Evolutionary conservation across 805 yeast species (phyloP), one percentile per base, ranked within the genome.

Genomic region (Saturnispora ahearnii): DNA sequence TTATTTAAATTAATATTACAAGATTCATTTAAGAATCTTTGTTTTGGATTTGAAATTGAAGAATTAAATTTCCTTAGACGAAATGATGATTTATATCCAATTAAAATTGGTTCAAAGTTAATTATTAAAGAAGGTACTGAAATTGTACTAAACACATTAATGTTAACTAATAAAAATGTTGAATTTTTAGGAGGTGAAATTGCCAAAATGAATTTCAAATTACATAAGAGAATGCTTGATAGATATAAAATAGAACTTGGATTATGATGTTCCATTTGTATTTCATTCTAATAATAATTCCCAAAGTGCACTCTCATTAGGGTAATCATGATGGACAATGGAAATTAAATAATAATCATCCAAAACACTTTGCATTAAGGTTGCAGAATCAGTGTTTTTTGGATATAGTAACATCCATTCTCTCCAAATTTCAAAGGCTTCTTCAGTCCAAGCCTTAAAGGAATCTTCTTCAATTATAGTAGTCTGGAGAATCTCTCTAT

Each of bases 371-470:
- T 77, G 76, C 55, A 93, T 74, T 57, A 91, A 73, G 44, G 77
- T 67, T 59, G 74, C 78, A n/a, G 89, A 70, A 26, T 68, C 67
- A 12, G 81, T 66, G 63, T 66, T 68, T 70, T 73, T 69, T 55
- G 80, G 76, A 63, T 89, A 93, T 50, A 93, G 72, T 55, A 83
- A 74, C 44, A 84, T 85, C 99, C 99, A 93, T 64, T 90, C 96
- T 38, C 73, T 68, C 93, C 97, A 87, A 53, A 93, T 84, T 51
- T 79, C 75, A 66, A 88, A 93, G 0, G 96, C 95, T 65, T 93
- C 99, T 60, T 90, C 97, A 57, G 84, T 79, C 99, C 99, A 93
- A 0, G 96, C 96, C 57, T 78, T 78, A 71, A 93, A 91, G 2
- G 97, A 87, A 58, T 89, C 96, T 57, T 81, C 85, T 62, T 90